Base-by-base conservation (phyloP, 179 eudicot species). In the Beta lomatogona region DNA sequence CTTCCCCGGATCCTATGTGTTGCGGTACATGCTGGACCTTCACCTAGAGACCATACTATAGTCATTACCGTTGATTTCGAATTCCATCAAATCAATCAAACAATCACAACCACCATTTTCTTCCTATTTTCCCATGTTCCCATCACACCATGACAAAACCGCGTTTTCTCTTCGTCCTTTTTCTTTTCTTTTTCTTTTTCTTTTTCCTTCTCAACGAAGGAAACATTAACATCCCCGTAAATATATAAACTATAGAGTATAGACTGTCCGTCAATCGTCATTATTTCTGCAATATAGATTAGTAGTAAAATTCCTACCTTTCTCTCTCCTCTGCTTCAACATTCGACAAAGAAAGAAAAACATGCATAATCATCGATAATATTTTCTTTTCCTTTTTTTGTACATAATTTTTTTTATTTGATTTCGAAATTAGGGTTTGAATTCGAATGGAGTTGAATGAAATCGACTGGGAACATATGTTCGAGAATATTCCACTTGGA, bases 381-480 rank as follows among this genome's bases (percentile, higher is more conserved):
- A 10, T 6, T 2, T 22, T 7, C 19, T 21, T 25, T 14, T 46
- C 21, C 44, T 73, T 44, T 54, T 28, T 72, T 74, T 79, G 76
- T 75, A 73, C 44, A 72, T 77, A 60, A 8, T 28, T 59, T 28
- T 76, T 31, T 71, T 16, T 11, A 28, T 22, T 5, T 22, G 36
- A 72, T 18, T 61, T 63, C 50, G 54, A 68, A 82, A n/a, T 69
- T 82, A 41, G 73, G 76, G 79, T 79, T 79, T 48, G 73, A 44
- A 2, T 52, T 5, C 12, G 60, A 44, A 63, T 68, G 58, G 60
- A 61, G 73, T 48, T 75, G 45, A 10, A 48, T 21, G 81, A 80
- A 61, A 11, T 81, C 31, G 82, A 77, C 31, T 84, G 87, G 87
- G 79, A 85, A 31, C 44, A 77, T 21, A 1, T 84, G 16, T 79